A percentile compares a stretch with the other conserved stretches of the same genome.
These are phyloP conservation scores for Pelagomonas calceolata DNA, from an alignment of 108 stramenopile genomes.

Conservation along the genomic window DNA sequence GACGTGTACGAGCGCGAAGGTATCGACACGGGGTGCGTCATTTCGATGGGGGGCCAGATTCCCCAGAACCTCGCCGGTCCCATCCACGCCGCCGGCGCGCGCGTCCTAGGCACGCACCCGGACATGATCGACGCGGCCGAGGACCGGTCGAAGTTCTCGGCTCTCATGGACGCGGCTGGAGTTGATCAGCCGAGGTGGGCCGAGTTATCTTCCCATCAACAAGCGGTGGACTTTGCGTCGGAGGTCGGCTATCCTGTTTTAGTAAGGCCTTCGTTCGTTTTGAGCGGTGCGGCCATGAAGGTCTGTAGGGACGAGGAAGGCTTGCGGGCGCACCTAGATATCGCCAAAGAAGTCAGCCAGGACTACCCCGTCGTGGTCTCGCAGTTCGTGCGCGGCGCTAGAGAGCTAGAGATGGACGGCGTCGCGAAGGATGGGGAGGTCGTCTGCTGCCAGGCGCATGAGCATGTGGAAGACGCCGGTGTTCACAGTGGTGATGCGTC, in stretches of 20 bases:
- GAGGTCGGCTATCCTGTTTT: slow-evolving; percentile 85
- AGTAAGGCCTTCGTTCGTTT: slow-evolving; percentile 90
- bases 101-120: slow-evolving; percentile 84
- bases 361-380: slow-evolving; percentile 95
- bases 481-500: slow-evolving; percentile 96
- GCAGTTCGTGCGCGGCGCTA: slow-evolving; percentile 86
- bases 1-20: slow-evolving; percentile 88
- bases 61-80: slow-evolving; percentile 92
- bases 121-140: slow-evolving; percentile 93
- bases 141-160: slow-evolving; percentile 89
- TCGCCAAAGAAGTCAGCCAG: slow-evolving; percentile 84
- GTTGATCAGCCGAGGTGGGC: slow-evolving; percentile 90
- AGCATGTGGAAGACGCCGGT: slow-evolving; percentile 97
- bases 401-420: slow-evolving; percentile 94
- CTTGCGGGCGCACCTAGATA: slow-evolving; percentile 65
- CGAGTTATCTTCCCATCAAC: slow-evolving; percentile 69
- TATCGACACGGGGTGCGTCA: slow-evolving; percentile 61
- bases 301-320: slow-evolving; percentile 84
- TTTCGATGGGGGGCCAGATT: slow-evolving; percentile 89
- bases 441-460: slow-evolving; percentile 85
- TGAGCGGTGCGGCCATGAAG: slow-evolving; percentile 96
- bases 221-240: slow-evolving; percentile 76
- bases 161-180: slow-evolving; percentile 89
- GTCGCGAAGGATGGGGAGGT: slow-evolving; percentile 87
- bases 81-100: slow-evolving; percentile 73